Percentiles rank a stretch among this genome's conserved stretches.
phyloP scores from a whole-genome alignment of 441 rosid species.

The Flueggea neowawraea region DNA sequence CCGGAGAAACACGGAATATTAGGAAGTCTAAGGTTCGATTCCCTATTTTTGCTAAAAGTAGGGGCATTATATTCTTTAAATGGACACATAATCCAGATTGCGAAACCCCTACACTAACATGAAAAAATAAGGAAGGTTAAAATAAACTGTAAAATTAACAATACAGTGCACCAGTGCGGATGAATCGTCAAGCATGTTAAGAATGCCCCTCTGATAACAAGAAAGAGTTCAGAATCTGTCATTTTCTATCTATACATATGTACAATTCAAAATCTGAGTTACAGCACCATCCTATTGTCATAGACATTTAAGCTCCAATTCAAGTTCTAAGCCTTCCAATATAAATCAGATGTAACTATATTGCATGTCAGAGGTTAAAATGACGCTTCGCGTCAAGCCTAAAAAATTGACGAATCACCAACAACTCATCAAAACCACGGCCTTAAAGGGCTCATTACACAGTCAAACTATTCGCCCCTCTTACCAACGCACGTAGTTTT shows the following conservation, averaged over 20 bases:
- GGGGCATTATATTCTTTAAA: no score
- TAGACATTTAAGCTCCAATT: slow-evolving; percentile 7
- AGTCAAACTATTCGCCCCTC: slow-evolving; percentile 8
- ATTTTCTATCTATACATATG: slow-evolving; percentile 6
- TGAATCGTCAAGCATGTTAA: not conserved
- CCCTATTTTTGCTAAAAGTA: no score
- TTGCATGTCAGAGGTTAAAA: slow-evolving; percentile 6
- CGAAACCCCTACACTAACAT: no score
- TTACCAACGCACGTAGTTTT: slow-evolving; percentile 25
- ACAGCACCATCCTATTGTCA: not conserved
- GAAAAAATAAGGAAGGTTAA: no score
- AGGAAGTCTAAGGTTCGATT: no score
- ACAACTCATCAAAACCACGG: no score
- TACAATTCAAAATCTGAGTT: slow-evolving; percentile 11
- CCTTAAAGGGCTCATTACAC: no score
- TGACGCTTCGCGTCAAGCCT: slow-evolving; percentile 2
- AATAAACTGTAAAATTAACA: no score
- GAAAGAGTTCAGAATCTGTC: not conserved
- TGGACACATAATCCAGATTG: no score
- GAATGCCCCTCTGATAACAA: not conserved
- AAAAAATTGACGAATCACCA: slow-evolving; percentile 3
- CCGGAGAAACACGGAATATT: no score
- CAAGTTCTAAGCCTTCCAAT: slow-evolving; percentile 10
- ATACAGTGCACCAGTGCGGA: slow-evolving; percentile 5
- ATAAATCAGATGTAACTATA: slow-evolving; percentile 5